A percentile compares a stretch with the other conserved stretches of the same genome.
These are phyloP conservation scores for Chaetomium tenue DNA, from an alignment of 495 filamentous ascomycete genomes.

Conservation along the genomic window DNA sequence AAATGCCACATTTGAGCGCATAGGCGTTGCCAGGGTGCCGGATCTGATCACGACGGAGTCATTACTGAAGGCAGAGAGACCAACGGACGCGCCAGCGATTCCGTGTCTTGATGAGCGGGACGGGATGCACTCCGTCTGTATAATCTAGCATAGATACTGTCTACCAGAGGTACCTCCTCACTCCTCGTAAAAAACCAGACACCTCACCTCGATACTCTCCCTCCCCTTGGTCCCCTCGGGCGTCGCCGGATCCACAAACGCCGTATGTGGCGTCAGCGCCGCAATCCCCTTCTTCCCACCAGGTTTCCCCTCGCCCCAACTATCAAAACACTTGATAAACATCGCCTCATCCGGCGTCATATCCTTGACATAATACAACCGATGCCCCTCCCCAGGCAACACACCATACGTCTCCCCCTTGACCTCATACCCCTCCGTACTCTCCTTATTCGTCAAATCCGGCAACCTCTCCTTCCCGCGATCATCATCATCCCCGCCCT, in stretches of 20 bases:
- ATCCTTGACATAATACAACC: conserved; percentile 78
- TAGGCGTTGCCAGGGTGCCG: neutral
- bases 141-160: neutral
- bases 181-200: conserved; percentile 67
- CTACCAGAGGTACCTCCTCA: neutral
- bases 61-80: neutral
- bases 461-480: conserved; percentile 40
- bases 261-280: conserved; percentile 76
- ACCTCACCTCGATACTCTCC: conserved; percentile 87
- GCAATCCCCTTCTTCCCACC: conserved; percentile 49
- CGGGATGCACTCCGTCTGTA: conserved; percentile 1
- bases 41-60: neutral
- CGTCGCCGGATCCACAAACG: conserved; percentile 72
- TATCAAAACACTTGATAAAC: conserved; percentile 83
- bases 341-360: conserved; percentile 74
- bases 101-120: neutral
- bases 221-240: conserved; percentile 57
- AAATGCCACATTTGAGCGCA: neutral
- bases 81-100: neutral
- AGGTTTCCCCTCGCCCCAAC: conserved; percentile 53
- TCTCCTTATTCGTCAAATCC: conserved; percentile 24
- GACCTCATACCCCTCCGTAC: conserved; percentile 47
- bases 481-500: conserved; percentile 53
- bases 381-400: conserved; percentile 54
- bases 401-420: conserved; percentile 68